Percentiles rank a stretch among this genome's conserved stretches.
Conservation (phyloP, 148 eudicot genomes). For the Suaeda aralocaspica region DNA sequence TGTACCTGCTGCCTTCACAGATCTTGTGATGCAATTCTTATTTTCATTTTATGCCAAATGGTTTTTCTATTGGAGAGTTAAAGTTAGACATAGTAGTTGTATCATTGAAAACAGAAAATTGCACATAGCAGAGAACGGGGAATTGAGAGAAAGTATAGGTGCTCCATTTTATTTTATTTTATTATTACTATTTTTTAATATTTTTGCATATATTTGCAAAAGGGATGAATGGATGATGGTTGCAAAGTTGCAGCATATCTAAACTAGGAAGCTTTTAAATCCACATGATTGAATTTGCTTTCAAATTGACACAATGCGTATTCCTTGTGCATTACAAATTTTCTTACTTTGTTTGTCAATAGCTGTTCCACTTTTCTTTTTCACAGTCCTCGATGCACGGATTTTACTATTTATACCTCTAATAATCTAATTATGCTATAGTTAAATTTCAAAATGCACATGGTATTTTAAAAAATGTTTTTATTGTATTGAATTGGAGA, state of each 20-base stretch:
- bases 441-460: too few relatives aligned
- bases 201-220: not conserved
- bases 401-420: too few relatives aligned
- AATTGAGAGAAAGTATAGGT: not conserved
- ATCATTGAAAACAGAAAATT: not conserved
- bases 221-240: not conserved
- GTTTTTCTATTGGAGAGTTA: not conserved
- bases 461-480: too few relatives aligned
- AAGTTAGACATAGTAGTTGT: not conserved
- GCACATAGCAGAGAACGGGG: too few relatives aligned
- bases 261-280: not conserved
- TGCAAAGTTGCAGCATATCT: not conserved
- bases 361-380: too few relatives aligned
- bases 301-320: not conserved
- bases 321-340: not conserved
- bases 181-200: too few relatives aligned
- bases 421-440: too few relatives aligned
- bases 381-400: too few relatives aligned
- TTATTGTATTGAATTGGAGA: too few relatives aligned
- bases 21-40: slow-evolving; percentile 15
- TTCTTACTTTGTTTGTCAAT: too few relatives aligned
- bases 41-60: not conserved
- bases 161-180: too few relatives aligned
- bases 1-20: not conserved
- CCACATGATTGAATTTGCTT: not conserved